Evolutionary conservation across 83 land plant species (phyloP).

Genomic region (Thuja plicata): DNA sequence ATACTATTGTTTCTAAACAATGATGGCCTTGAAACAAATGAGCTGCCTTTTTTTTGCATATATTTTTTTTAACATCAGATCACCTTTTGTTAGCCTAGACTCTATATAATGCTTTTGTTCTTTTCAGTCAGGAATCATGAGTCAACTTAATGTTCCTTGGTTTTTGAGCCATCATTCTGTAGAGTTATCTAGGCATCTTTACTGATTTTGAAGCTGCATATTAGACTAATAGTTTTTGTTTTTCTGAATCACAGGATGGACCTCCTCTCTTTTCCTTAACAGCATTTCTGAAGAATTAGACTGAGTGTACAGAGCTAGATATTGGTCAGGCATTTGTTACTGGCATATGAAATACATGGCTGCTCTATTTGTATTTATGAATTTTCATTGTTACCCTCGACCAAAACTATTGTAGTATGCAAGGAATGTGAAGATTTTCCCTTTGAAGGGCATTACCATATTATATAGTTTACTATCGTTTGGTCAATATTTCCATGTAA

Average conservation of each 20-base stretch:
- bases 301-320: background rate
- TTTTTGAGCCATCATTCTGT: too few relatives aligned
- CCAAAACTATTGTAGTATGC: background rate
- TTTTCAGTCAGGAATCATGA: too few relatives aligned
- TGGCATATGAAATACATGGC: background rate
- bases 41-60: background rate
- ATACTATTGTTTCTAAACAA: background rate
- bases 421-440: background rate
- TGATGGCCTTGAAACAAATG: background rate
- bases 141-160: background rate
- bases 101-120: background rate
- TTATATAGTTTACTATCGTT: background rate
- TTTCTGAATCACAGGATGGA: constrained; percentile 39
- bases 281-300: constrained; percentile 46
- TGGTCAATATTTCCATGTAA: background rate
- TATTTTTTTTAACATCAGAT: background rate
- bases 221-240: background rate
- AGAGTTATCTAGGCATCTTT: background rate
- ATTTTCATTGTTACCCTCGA: background rate
- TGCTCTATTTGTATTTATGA: background rate
- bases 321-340: background rate
- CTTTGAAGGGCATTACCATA: too few relatives aligned
- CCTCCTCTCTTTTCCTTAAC: constrained; percentile 47
- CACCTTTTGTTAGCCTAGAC: background rate
- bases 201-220: background rate